Conservation (phyloP, 2,329 filamentous ascomycete species). For the Fusarium cyanostomum region DNA sequence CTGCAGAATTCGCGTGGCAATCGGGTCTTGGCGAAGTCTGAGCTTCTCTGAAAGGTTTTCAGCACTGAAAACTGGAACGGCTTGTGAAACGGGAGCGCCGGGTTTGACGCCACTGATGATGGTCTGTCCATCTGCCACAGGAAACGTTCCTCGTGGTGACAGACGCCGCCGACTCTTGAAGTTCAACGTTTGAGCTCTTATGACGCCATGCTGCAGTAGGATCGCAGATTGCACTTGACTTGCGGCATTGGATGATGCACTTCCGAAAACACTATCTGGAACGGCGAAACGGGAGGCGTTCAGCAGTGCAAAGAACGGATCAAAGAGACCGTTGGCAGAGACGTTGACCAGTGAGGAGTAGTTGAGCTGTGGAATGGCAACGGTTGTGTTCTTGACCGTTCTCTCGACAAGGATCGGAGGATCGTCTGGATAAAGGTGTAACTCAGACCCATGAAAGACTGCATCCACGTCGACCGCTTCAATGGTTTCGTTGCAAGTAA, state of each 20-base stretch:
- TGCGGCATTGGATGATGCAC: conserved; percentile 20
- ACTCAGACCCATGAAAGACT: conserved; percentile 33
- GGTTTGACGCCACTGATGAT: conserved; percentile 39
- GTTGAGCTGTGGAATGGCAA: conserved; percentile 40
- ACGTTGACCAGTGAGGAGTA: conserved; percentile 45
- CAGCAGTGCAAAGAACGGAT: conserved; percentile 50
- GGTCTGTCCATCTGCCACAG: conserved; percentile 22
- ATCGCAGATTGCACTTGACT: conserved; percentile 46
- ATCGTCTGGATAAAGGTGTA: conserved; percentile 43
- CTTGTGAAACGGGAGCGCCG: conserved; percentile 35
- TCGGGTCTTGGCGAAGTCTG: conserved; percentile 43
- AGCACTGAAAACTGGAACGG: conserved; percentile 36
- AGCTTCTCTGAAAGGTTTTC: conserved; percentile 23
- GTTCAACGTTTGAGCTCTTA: conserved; percentile 49
- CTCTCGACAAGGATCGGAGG: conserved; percentile 43
- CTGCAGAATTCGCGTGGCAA: conserved; percentile 49
- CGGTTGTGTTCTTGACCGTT: conserved; percentile 28
- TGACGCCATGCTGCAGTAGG: conserved; percentile 48
- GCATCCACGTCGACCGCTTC: conserved; percentile 43
- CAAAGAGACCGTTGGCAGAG: conserved; percentile 42
- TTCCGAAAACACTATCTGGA: conserved; percentile 38
- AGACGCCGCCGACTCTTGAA: conserved; percentile 40
- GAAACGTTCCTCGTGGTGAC: conserved; percentile 30
- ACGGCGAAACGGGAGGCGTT: conserved; percentile 48
- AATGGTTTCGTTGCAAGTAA: conserved; percentile 53